Evolutionary conservation across 2,329 filamentous ascomycete genomes (phyloP).

Genomic region (Cadophora gregata): DNA sequence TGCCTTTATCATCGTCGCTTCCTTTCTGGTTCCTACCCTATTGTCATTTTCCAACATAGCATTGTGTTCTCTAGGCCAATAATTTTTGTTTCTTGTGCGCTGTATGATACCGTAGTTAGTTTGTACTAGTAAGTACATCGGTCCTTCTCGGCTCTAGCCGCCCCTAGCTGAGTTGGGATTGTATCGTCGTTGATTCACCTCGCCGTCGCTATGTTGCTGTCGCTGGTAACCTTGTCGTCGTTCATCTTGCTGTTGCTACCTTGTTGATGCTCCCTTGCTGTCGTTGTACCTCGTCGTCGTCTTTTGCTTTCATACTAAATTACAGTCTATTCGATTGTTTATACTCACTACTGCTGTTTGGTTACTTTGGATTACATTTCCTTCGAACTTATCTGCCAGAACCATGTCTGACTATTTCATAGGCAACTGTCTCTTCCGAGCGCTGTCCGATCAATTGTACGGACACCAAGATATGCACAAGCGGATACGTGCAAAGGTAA

Average conservation of each 20-base stretch:
- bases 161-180: too few species aligned
- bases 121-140: neutral
- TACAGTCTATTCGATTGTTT: too few species aligned
- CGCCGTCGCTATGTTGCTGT: too few species aligned
- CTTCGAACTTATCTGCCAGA: neutral
- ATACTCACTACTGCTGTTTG: too few species aligned
- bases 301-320: neutral
- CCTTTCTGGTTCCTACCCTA: neutral
- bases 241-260: neutral
- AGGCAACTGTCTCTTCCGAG: slow-evolving; percentile 76
- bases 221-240: neutral
- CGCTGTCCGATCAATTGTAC: slow-evolving; percentile 70
- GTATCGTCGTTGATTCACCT: neutral
- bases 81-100: neutral
- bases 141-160: too few species aligned
- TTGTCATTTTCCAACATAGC: neutral
- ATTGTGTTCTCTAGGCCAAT: too few species aligned
- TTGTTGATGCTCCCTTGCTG: too few species aligned
- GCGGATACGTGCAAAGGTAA: slow-evolving; percentile 63
- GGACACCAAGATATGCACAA: slow-evolving; percentile 62
- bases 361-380: neutral
- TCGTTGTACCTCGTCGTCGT: neutral
- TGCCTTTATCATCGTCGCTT: neutral
- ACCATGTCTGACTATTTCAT: slow-evolving; percentile 36
- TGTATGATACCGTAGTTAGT: neutral